Percentiles rank a stretch among this genome's conserved stretches.
phyloP scores from a whole-genome alignment of 306 rosid genomes.

The Chamaecrista fasciculata region DNA sequence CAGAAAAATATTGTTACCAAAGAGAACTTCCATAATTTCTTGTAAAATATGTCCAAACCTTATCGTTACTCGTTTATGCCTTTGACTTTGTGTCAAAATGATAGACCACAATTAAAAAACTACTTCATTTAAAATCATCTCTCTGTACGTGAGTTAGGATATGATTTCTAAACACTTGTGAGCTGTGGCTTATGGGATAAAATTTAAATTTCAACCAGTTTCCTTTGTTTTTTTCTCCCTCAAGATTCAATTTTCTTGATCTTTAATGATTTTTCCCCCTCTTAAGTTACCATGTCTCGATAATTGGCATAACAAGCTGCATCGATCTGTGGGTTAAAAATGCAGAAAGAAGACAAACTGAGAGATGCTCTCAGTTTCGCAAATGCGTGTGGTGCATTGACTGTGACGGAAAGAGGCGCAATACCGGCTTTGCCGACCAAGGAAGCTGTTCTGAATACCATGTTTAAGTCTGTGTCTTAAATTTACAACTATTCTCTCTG shows the following conservation, averaged over 20 bases:
- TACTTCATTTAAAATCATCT: background rate
- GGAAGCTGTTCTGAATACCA: constrained; percentile 65
- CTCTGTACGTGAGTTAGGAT: background rate
- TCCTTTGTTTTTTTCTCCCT: background rate
- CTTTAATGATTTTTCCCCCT: background rate
- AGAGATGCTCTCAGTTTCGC: constrained; percentile 89
- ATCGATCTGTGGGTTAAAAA: constrained; percentile 18
- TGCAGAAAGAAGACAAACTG: constrained; percentile 73
- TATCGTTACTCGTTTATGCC: background rate
- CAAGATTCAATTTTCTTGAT: background rate
- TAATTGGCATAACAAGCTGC: background rate
- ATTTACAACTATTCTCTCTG: constrained; percentile 3
- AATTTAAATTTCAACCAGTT: background rate
- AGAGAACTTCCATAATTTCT: background rate
- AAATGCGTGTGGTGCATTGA: constrained; percentile 90
- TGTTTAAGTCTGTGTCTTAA: constrained; percentile 52
- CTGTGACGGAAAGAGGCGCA: constrained; percentile 94
- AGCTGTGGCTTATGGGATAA: background rate
- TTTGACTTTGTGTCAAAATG: background rate
- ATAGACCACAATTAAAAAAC: background rate
- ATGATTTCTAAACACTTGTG: background rate
- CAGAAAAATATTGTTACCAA: background rate
- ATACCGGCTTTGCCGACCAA: constrained; percentile 89
- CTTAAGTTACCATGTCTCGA: background rate
- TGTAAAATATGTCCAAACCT: background rate